Evolutionary conservation across 1,139 yeast genomes (phyloP), one percentile per base, ranked within the genome.

Genomic region (Yamadazyma jaroonii): DNA sequence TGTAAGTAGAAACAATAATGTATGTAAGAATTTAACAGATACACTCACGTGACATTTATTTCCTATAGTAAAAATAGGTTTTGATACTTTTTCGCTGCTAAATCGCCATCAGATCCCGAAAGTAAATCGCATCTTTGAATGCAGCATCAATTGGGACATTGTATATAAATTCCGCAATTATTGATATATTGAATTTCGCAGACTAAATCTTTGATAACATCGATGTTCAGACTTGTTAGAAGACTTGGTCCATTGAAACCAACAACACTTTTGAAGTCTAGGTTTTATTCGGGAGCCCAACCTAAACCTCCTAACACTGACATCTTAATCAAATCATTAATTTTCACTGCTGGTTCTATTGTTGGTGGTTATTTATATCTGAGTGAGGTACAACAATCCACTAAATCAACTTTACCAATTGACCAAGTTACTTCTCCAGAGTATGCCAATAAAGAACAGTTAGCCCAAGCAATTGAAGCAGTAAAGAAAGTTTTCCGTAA

Each of bases 391-490:
- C 11, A 31, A 3, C 14, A 30, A 6, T 29, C 21, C 25, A 26
- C 24, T 3, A 21, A 13, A 4, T 56, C 60, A 1, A 54, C 56
- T 0, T 45, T 55, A 29, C 47, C 50, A 6, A 34, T 57, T 6
- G 36, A 40, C 6, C 40, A 48, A 6, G 32, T 57, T n/a, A 29
- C 34, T 0, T 30, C 54, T 6, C 63, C 64, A 0, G 11, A 25
- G 1, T 59, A 59, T 38, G 59, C 59, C 9, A 37, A 45, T 7
- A 48, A 41, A 2, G 37, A 37, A 9, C 53, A 59, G 15, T 35
- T 61, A 6, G 43, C 47, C 3, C 31, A 32, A 25, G 67, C 64
- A 2, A 52, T 62, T 27, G 40, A 36, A 3, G 57, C 57, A 31
- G 56, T 62, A n/a, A 45, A 50, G 22, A 12, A 29, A n/a, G 39